These are phyloP conservation scores for Cucurbita moschata DNA, from an alignment of 306 rosid species.

Conservation along the genomic window DNA sequence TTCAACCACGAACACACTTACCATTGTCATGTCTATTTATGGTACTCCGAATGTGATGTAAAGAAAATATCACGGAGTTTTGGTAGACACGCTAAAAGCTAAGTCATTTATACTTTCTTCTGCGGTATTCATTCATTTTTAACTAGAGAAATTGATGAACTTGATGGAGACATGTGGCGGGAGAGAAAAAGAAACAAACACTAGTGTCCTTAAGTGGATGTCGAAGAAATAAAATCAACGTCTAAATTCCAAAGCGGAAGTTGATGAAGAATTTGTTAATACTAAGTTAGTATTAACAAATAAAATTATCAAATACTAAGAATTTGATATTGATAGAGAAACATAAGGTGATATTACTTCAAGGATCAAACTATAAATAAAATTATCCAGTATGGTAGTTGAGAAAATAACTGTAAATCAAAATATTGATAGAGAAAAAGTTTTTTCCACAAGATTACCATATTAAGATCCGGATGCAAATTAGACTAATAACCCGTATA, in stretches of 20 bases:
- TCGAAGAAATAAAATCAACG: not conserved
- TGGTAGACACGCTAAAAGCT: not conserved
- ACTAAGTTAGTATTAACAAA: no score
- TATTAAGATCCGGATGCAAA: not conserved
- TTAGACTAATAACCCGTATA: not conserved
- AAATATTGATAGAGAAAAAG: not conserved
- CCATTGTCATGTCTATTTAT: not conserved
- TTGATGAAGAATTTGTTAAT: no score
- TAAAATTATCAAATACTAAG: no score
- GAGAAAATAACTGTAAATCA: not conserved
- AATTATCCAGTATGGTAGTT: not conserved
- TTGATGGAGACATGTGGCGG: not conserved
- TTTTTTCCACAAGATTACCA: not conserved
- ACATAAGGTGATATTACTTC: not conserved
- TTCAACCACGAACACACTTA: not conserved
- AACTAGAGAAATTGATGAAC: not conserved
- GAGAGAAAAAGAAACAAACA: not conserved
- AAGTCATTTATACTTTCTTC: no score
- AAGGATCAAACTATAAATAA: not conserved
- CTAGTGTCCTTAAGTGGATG: not conserved
- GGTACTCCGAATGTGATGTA: not conserved
- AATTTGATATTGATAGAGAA: no score
- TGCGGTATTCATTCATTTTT: no score
- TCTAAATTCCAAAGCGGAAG: no score
- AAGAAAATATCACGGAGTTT: not conserved